Conservation (phyloP, 2,329 filamentous ascomycete species). For the Lachnellula subtilissima region DNA sequence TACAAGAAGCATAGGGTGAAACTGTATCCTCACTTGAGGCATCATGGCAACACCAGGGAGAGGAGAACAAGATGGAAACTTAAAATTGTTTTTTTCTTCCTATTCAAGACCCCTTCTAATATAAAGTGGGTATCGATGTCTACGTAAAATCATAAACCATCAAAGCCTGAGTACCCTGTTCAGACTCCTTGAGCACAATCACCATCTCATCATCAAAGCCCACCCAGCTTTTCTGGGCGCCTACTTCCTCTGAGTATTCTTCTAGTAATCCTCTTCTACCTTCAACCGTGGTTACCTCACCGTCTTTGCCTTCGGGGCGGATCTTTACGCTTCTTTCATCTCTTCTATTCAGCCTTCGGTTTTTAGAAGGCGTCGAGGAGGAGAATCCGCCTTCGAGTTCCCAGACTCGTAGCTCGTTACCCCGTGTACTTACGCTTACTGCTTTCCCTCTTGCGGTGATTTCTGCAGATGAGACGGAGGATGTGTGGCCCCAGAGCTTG, state of each 20-base stretch:
- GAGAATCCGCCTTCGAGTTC: constrained; percentile 57
- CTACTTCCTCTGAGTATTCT: constrained; percentile 5
- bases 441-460: constrained; percentile 67
- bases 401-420: constrained; percentile 61
- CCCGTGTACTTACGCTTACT: constrained; percentile 59
- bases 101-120: too few species aligned
- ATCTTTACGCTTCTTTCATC: constrained; percentile 50
- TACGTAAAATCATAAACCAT: constrained; percentile 67
- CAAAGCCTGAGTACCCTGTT: constrained; percentile 52
- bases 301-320: constrained; percentile 35
- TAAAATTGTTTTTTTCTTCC: too few species aligned
- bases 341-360: background rate
- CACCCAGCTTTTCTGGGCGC: constrained; percentile 47
- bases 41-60: too few species aligned
- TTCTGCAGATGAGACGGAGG: constrained; percentile 61
- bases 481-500: constrained; percentile 68
- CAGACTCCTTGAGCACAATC: constrained; percentile 57
- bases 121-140: background rate
- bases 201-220: constrained; percentile 71
- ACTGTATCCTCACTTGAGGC: too few species aligned
- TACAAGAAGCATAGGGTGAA: too few species aligned
- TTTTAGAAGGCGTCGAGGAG: background rate
- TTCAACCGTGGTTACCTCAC: background rate
- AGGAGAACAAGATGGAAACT: too few species aligned
- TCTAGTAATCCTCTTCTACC: constrained; percentile 1